Conservation (phyloP, 768 basidiomycete species). For the Tulasnella sp. region DNA sequence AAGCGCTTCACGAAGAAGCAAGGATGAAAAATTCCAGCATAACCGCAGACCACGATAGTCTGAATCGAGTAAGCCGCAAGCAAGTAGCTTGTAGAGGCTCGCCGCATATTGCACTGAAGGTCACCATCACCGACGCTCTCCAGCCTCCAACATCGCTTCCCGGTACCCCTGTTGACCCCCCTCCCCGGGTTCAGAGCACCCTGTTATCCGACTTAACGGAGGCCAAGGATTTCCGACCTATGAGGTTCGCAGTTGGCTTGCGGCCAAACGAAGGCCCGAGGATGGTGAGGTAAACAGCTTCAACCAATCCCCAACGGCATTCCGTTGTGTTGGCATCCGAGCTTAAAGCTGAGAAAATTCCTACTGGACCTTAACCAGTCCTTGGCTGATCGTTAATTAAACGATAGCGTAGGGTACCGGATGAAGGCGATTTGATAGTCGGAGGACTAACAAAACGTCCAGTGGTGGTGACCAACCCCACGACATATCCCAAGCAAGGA, state of each 20-base stretch:
- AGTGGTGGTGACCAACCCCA: not conserved
- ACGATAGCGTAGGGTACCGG: slow-evolving; percentile 1
- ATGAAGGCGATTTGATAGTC: slow-evolving; percentile 1
- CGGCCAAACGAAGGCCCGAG: not conserved
- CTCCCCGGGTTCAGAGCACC: not conserved
- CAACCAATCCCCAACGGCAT: not conserved
- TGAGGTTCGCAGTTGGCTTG: not conserved
- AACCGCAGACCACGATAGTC: slow-evolving; percentile 11
- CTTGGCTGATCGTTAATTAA: slow-evolving; percentile 3
- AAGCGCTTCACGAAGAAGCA: slow-evolving; percentile 3
- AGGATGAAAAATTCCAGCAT: slow-evolving; percentile 1
- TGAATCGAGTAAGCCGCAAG: slow-evolving; percentile 10
- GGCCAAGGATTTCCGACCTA: not conserved
- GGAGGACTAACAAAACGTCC: not conserved
- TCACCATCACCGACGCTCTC: not conserved
- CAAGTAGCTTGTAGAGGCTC: not conserved
- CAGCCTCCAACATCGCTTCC: not conserved
- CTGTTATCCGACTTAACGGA: not conserved
- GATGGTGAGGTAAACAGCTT: slow-evolving; percentile 1
- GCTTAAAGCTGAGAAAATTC: no score
- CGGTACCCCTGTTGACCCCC: not conserved
- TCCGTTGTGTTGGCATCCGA: no score
- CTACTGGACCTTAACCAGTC: not conserved
- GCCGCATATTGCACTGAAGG: slow-evolving; percentile 3
- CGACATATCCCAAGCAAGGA: slow-evolving; percentile 3